These are phyloP conservation scores for Nelumbo lutea DNA, from an alignment of 164 flowering plant species.

Conservation along the genomic window DNA sequence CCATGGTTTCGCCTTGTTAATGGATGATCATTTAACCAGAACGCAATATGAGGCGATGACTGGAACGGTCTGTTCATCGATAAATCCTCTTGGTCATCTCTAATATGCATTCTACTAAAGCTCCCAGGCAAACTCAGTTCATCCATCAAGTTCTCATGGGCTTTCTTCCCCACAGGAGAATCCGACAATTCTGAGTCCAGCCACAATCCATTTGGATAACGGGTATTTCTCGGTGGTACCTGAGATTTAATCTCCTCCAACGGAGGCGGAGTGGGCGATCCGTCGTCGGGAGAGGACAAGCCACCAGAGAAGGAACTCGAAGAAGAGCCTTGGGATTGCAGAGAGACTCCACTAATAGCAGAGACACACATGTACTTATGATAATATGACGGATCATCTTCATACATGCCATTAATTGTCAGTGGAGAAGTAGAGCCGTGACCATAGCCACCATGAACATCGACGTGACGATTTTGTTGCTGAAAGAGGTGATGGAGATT, in stretches of 20 bases:
- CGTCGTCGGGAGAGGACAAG: slow-evolving; percentile 25
- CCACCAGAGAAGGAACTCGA: slow-evolving; percentile 36
- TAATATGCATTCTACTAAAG: slow-evolving; percentile 30
- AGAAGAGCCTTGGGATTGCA: slow-evolving; percentile 31
- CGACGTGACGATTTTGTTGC: slow-evolving; percentile 6
- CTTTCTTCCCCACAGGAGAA: slow-evolving; percentile 16
- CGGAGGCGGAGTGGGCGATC: slow-evolving; percentile 20
- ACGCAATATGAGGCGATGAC: slow-evolving; percentile 13
- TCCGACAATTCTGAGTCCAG: slow-evolving; percentile 16
- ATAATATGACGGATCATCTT: slow-evolving; percentile 21
- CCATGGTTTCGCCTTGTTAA: slow-evolving; percentile 3
- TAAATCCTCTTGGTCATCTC: slow-evolving; percentile 17
- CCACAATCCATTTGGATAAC: slow-evolving; percentile 17
- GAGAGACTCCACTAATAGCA: slow-evolving; percentile 33
- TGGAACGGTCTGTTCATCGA: slow-evolving; percentile 5
- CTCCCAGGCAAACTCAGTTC: slow-evolving; percentile 26
- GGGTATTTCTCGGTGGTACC: slow-evolving; percentile 6
- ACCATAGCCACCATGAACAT: slow-evolving; percentile 16
- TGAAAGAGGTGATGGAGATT: slow-evolving; percentile 11
- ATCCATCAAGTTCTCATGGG: slow-evolving; percentile 13
- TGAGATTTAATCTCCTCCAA: slow-evolving; percentile 18
- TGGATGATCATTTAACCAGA: slow-evolving; percentile 11
- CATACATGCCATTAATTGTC: slow-evolving; percentile 21
- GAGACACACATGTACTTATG: slow-evolving; percentile 20
- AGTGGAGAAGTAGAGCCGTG: slow-evolving; percentile 11